Base-by-base conservation (phyloP, 2,329 filamentous ascomycete species). In the Epichloe amarillans region DNA sequence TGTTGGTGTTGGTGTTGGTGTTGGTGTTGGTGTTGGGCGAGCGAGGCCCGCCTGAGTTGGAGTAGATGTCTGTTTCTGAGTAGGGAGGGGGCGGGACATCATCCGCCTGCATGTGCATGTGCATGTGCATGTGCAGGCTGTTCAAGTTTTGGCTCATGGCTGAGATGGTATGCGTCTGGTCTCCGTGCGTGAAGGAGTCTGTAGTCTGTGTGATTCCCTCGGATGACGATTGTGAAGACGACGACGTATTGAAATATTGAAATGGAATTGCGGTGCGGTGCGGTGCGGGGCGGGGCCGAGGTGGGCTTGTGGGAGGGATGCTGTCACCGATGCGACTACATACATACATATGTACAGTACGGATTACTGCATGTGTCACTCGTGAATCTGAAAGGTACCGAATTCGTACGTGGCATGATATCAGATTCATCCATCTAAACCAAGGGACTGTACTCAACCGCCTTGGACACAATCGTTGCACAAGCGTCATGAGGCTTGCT, bases 1-100 rank as follows among this genome's bases (percentile, higher is more conserved):
- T 23, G 50, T 54, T 12, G 21, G 21, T 21, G 50, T 54, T 33
- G 50, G 57, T 43, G 36, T 37, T 55, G 48, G 56, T 23, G 50
- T 54, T 12, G 21, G 21, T 21, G 50, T 54, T 33, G 50, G 57
- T 43, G 36, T 37, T 55, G 48, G 56, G 56, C 57, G 60, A 61
- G 48, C 55, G 58, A 51, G 50, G 53, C 50, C 56, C 58, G 33
- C 66, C 66, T 3, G 72, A 64, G 47, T 59, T 66, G 14, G 74
- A 77, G 64, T 72, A 76, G 38, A 76, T 70, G 60, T 80, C 77
- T 15, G 74, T 79, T 61, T 78, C 76, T 39, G 72, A 72, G 57
- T 81, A 81, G 5, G 78, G 77, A 4, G 76, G 76, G 41, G 41
- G 76, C 77, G 19, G 76, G 7, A 63, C 60, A 52, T 74, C 67